phyloP scores from a whole-genome alignment of 257 asterid species.

The Nicotiana paniculata region DNA sequence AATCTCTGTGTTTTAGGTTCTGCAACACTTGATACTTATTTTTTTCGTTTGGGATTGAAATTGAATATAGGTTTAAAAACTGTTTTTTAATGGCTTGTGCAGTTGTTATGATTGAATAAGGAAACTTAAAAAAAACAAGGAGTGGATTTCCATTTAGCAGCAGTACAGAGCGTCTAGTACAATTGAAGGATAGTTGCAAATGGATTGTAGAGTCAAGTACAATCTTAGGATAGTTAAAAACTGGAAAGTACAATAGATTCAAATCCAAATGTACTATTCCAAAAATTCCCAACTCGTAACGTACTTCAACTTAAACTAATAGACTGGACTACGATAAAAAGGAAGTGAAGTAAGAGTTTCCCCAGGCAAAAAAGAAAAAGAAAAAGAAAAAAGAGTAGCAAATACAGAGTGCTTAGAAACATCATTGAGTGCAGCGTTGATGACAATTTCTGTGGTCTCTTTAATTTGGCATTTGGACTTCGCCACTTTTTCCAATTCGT shows the following conservation, averaged over 20 bases:
- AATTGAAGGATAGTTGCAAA: background rate
- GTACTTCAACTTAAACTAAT: background rate
- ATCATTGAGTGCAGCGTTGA: constrained; percentile 24
- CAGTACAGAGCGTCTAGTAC: constrained; percentile 1
- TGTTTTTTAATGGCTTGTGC: background rate
- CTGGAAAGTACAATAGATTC: background rate
- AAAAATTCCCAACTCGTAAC: too few relatives aligned
- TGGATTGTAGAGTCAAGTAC: background rate
- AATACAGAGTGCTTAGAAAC: background rate
- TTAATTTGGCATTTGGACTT: background rate
- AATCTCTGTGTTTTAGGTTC: background rate
- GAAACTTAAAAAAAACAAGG: background rate
- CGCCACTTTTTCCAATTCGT: background rate
- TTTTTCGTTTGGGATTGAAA: too few relatives aligned
- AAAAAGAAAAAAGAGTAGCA: background rate
- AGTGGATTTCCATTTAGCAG: background rate
- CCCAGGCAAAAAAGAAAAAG: background rate
- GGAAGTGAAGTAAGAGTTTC: background rate
- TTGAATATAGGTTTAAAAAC: too few relatives aligned
- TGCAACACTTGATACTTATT: background rate
- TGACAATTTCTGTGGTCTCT: background rate
- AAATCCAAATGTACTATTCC: background rate
- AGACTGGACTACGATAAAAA: background rate
- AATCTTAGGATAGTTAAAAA: background rate
- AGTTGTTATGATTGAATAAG: background rate